Percentiles rank a stretch among this genome's conserved stretches.
phyloP scores from a whole-genome alignment of 148 eudicot genomes.

The Salicornia ramosissima region DNA sequence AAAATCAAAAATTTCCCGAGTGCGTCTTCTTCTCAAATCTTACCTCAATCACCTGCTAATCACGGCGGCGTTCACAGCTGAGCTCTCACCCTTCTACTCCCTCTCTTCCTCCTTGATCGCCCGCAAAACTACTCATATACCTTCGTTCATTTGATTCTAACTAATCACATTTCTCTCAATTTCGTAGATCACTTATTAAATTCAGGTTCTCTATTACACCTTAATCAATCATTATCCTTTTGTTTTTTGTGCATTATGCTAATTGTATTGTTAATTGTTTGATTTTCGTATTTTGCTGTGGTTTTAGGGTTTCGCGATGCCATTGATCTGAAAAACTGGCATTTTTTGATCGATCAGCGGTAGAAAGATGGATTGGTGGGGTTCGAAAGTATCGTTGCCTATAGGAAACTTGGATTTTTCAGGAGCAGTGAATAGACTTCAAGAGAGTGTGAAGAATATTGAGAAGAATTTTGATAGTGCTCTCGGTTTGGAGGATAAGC shows the following conservation, averaged over 20 bases:
- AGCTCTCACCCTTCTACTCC: background rate
- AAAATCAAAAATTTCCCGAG: no score
- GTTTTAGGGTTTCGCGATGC: constrained; percentile 26
- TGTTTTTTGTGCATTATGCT: background rate
- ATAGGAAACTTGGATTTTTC: constrained; percentile 74
- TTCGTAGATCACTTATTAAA: background rate
- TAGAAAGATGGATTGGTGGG: constrained; percentile 73
- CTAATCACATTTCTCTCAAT: background rate
- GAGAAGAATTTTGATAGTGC: constrained; percentile 93
- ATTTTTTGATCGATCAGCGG: background rate
- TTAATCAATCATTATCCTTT: background rate
- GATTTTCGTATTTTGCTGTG: background rate
- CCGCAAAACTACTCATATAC: background rate
- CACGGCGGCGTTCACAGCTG: background rate
- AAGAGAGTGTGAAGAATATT: constrained; percentile 87
- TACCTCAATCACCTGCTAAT: constrained; percentile 4
- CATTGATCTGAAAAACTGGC: constrained; percentile 16
- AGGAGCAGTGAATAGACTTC: constrained; percentile 81
- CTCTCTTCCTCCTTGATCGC: background rate
- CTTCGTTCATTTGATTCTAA: background rate
- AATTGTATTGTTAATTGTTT: background rate
- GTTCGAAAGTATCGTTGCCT: constrained; percentile 60
- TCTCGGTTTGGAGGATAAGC: constrained; percentile 69
- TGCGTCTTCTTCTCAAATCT: constrained; percentile 2
- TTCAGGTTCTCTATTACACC: background rate